phyloP scores from a whole-genome alignment of 2,329 filamentous ascomycete species.

The Fusarium bactridioides region DNA sequence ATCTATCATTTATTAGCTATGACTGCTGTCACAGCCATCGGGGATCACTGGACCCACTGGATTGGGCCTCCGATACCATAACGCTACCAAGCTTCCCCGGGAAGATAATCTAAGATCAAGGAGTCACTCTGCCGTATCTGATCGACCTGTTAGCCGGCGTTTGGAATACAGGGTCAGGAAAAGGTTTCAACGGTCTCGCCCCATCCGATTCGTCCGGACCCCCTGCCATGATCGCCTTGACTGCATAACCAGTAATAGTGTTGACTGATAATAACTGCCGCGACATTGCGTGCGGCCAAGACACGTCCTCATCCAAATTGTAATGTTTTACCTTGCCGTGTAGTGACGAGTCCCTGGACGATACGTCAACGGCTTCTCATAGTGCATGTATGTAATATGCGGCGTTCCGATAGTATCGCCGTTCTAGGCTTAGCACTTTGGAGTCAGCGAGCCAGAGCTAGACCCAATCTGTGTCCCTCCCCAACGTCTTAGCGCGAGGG shows the following conservation, averaged over 20 bases:
- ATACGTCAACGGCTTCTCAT: not conserved
- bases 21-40: not conserved
- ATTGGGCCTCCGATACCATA: not conserved
- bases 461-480: not conserved
- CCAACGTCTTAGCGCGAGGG: slow-evolving; percentile 4
- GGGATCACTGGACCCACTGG: not conserved
- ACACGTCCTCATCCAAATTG: not conserved
- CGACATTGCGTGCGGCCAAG: slow-evolving; percentile 1
- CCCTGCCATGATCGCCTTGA: not conserved
- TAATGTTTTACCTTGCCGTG: not conserved
- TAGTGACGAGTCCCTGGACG: not conserved
- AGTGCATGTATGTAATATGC: not conserved
- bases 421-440: not conserved
- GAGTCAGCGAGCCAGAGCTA: not conserved
- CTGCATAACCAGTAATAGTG: not conserved
- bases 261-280: not conserved
- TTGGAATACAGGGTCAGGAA: not conserved
- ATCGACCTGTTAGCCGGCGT: not conserved
- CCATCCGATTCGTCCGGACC: not conserved
- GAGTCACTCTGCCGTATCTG: not conserved
- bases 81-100: not conserved
- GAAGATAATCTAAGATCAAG: not conserved
- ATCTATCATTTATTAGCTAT: not conserved
- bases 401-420: not conserved
- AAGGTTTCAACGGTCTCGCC: not conserved